phyloP scores from a whole-genome alignment of 2,329 filamentous ascomycete genomes.

The Sordariomycetes sp. region DNA sequence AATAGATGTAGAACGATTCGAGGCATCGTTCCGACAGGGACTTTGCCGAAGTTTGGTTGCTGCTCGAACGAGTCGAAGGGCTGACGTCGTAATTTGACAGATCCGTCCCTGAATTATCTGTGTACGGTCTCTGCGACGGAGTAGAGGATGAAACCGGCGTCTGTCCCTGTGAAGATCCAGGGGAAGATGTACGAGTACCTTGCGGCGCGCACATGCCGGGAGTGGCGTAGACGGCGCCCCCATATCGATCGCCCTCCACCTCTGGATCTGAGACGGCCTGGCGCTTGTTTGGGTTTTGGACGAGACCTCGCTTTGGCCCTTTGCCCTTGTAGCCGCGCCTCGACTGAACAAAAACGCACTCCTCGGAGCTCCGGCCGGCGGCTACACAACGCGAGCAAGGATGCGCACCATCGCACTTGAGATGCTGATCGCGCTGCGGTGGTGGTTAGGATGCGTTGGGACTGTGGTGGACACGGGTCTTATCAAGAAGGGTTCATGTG shows the following conservation, averaged over 20 bases:
- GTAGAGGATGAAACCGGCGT: background rate
- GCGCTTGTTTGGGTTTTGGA: conserved; percentile 38
- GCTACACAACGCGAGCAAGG: conserved; percentile 61
- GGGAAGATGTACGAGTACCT: background rate
- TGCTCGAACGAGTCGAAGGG: background rate
- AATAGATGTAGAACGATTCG: conserved; percentile 49
- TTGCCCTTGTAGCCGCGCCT: conserved; percentile 68
- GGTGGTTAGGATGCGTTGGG: background rate
- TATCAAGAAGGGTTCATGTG: background rate
- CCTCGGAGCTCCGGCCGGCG: conserved; percentile 41
- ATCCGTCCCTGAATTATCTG: background rate
- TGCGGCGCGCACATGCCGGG: background rate
- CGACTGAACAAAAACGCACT: conserved; percentile 66
- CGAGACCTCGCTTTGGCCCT: conserved; percentile 24
- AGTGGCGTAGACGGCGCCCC: background rate
- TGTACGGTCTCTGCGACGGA: background rate
- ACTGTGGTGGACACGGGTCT: background rate
- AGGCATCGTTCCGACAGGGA: conserved; percentile 43
- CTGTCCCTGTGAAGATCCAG: background rate
- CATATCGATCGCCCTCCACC: conserved; percentile 1
- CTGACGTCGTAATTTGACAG: background rate
- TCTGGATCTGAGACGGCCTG: conserved; percentile 32
- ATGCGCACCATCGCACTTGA: conserved; percentile 65
- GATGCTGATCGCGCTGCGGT: conserved; percentile 51
- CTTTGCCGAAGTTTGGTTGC: conserved; percentile 5